phyloP scores from a whole-genome alignment of 1,284 basidiomycete genomes.

The Ceratobasidium sp. region DNA sequence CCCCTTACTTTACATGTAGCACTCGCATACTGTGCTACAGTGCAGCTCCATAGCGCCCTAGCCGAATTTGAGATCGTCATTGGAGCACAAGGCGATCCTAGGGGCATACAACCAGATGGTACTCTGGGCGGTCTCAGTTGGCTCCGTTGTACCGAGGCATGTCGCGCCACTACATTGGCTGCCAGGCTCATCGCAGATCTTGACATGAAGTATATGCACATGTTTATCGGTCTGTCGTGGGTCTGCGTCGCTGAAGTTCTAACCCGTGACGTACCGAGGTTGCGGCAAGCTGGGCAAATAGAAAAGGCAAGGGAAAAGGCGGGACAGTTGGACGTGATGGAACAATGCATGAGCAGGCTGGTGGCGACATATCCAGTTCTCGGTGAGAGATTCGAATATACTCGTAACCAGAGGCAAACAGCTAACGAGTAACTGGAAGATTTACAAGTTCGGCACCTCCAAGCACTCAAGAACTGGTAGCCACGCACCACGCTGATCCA shows the following conservation, averaged over 20 bases:
- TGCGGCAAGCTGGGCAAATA: not conserved
- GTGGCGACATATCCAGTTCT: slow-evolving; percentile 1
- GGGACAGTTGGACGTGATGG: not conserved
- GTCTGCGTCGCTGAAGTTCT: slow-evolving; percentile 7
- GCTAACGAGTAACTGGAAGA: not conserved
- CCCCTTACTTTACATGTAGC: not conserved
- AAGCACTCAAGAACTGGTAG: not conserved
- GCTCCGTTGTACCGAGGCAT: slow-evolving; percentile 14
- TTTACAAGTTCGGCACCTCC: not conserved
- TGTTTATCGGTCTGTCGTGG: slow-evolving; percentile 22
- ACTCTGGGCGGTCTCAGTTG: slow-evolving; percentile 8
- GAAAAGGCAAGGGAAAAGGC: slow-evolving; percentile 2
- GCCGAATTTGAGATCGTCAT: not conserved
- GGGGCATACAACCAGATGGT: not conserved
- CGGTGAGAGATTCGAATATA: not conserved
- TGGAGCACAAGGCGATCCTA: slow-evolving; percentile 1
- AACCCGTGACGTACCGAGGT: not conserved
- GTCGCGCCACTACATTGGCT: not conserved
- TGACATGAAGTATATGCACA: slow-evolving; percentile 19
- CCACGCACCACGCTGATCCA: not conserved
- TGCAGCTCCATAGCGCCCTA: slow-evolving; percentile 16
- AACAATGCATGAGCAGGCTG: not conserved
- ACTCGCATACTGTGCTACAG: not conserved
- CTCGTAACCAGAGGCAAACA: not conserved
- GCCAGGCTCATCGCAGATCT: not conserved